phyloP scores from a whole-genome alignment of 805 yeast species.

The Wickerhamomyces bisporus region DNA sequence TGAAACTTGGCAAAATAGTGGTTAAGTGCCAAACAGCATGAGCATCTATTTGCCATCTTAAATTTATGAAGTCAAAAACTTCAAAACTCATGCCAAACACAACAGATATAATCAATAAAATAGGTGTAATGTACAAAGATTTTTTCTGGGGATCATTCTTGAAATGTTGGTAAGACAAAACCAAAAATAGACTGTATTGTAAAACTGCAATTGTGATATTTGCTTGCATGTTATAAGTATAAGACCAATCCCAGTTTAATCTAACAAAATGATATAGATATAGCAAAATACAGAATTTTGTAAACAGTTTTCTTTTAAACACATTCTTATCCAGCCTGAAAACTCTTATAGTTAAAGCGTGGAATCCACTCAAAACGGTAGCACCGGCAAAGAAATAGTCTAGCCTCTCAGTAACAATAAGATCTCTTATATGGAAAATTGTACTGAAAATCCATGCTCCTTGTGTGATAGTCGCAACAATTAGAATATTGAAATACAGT shows the following conservation, averaged over 20 bases:
- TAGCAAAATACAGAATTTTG: slow-evolving; percentile 39
- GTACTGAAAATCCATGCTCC: slow-evolving; percentile 86
- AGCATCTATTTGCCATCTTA: slow-evolving; percentile 71
- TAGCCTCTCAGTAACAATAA: slow-evolving; percentile 69
- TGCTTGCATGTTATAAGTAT: slow-evolving; percentile 90
- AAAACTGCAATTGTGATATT: slow-evolving; percentile 73
- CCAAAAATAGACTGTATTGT: slow-evolving; percentile 49
- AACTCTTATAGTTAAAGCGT: slow-evolving; percentile 57
- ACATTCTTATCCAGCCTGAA: slow-evolving; percentile 47
- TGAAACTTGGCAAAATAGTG: slow-evolving; percentile 75
- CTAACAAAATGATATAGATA: slow-evolving; percentile 64
- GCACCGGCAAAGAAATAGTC: slow-evolving; percentile 94
- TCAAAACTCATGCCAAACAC: slow-evolving; percentile 82
- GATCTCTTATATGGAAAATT: slow-evolving; percentile 84
- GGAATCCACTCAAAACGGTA: slow-evolving; percentile 77
- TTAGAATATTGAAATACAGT: slow-evolving; percentile 31
- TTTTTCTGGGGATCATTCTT: slow-evolving; percentile 7
- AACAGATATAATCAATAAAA: slow-evolving; percentile 46
- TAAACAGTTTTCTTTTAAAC: slow-evolving; percentile 33
- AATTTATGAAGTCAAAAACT: slow-evolving; percentile 81
- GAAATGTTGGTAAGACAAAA: slow-evolving; percentile 29
- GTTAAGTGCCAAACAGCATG: slow-evolving; percentile 93
- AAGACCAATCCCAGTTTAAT: slow-evolving; percentile 72
- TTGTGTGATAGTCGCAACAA: slow-evolving; percentile 61
- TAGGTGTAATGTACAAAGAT: slow-evolving; percentile 39